Percentiles rank a stretch among this genome's conserved stretches.
Evolutionary conservation across 352 stramenopile species (phyloP).

Genomic region (Phytophthora macrochlamydospora): DNA sequence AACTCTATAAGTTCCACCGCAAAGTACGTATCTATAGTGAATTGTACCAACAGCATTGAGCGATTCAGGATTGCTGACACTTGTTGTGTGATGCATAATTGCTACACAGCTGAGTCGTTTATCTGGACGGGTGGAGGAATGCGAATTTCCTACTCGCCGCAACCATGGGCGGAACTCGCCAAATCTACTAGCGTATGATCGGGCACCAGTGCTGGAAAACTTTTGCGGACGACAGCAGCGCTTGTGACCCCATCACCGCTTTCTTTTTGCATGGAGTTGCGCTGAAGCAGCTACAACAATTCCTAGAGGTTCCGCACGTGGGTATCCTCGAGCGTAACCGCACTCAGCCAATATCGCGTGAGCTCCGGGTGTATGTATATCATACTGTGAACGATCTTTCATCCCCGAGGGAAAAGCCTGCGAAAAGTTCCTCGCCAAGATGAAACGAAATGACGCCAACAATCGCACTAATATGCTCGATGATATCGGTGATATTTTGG

Average conservation of each 20-base stretch:
- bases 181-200: conserved; percentile 65
- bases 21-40: conserved; percentile 50
- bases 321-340: conserved; percentile 75
- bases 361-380: conserved; percentile 81
- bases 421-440: conserved; percentile 72
- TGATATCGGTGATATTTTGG: conserved; percentile 78
- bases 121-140: conserved; percentile 66
- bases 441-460: conserved; percentile 49
- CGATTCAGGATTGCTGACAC: neutral
- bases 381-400: conserved; percentile 81
- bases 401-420: conserved; percentile 82
- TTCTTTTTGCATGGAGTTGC: conserved; percentile 76
- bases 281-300: conserved; percentile 83
- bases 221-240: conserved; percentile 75
- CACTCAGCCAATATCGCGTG: conserved; percentile 76
- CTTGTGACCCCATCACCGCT: conserved; percentile 79
- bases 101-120: conserved; percentile 62
- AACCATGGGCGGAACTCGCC: conserved; percentile 59
- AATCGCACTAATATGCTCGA: conserved; percentile 65
- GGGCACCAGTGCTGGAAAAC: conserved; percentile 74
- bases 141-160: conserved; percentile 72
- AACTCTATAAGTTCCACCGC: conserved; percentile 83
- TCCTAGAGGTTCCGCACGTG: conserved; percentile 78
- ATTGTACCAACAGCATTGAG: neutral
- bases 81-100: neutral